These are phyloP conservation scores for Alternaria arbusti DNA, from an alignment of 2,329 filamentous ascomycete genomes.

Conservation along the genomic window DNA sequence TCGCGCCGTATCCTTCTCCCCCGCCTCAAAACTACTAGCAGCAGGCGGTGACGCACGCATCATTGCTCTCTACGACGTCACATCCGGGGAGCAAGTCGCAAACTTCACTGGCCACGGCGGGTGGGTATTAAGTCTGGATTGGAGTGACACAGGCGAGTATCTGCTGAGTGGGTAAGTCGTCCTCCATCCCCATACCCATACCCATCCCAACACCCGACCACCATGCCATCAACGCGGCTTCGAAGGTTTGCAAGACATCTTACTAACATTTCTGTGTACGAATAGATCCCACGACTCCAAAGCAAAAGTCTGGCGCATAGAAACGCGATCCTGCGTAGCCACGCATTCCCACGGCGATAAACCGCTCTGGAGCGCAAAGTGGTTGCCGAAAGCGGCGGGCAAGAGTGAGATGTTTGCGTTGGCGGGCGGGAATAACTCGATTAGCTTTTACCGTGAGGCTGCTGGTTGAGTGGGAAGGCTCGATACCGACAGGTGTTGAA, in stretches of 20 bases:
- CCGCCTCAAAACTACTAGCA: slow-evolving; percentile 81
- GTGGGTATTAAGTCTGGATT: slow-evolving; percentile 91
- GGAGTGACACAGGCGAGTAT: slow-evolving; percentile 92
- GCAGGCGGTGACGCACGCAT: slow-evolving; percentile 88
- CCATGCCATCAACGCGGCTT: no score
- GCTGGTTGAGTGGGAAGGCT: slow-evolving; percentile 34
- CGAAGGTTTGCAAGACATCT: no score
- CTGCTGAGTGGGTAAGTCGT: slow-evolving; percentile 73
- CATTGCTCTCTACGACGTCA: slow-evolving; percentile 90
- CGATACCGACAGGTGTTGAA: neutral
- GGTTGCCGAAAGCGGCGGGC: slow-evolving; percentile 45
- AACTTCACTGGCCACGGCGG: slow-evolving; percentile 80
- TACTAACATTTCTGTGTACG: no score
- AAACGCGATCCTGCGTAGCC: slow-evolving; percentile 82
- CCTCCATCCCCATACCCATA: neutral
- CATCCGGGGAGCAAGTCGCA: slow-evolving; percentile 89
- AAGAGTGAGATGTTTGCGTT: slow-evolving; percentile 52
- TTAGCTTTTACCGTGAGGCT: slow-evolving; percentile 50
- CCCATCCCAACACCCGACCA: no score
- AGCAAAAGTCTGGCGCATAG: slow-evolving; percentile 94
- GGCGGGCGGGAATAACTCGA: slow-evolving; percentile 44
- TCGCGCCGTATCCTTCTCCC: slow-evolving; percentile 85
- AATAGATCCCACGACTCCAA: slow-evolving; percentile 82
- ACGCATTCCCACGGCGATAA: slow-evolving; percentile 85
- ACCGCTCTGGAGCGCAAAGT: slow-evolving; percentile 48